A percentile compares a stretch with the other conserved stretches of the same genome.
These are phyloP conservation scores for Ascochyta fabae DNA, from an alignment of 2,329 filamentous ascomycete genomes.

Conservation along the genomic window DNA sequence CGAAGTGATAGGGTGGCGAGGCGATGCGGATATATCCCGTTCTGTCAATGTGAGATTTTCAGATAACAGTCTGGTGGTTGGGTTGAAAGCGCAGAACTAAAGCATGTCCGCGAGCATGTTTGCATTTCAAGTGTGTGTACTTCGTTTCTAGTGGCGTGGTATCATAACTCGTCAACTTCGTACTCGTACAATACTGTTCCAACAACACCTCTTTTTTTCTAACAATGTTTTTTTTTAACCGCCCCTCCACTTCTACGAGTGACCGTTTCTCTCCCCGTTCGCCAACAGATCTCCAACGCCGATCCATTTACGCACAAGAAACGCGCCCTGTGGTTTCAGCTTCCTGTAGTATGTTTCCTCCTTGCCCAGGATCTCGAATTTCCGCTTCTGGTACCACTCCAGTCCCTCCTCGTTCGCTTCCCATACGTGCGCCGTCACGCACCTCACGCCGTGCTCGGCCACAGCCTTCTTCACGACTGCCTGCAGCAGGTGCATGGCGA, in stretches of 20 bases:
- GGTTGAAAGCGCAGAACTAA: background rate
- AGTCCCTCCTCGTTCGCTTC: conserved; percentile 66
- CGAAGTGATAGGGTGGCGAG: no score
- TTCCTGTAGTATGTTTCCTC: conserved; percentile 66
- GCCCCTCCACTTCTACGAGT: background rate
- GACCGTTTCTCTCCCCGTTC: background rate
- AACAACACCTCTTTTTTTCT: no score
- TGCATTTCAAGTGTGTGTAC: background rate
- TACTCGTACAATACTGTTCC: background rate
- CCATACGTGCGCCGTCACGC: conserved; percentile 69
- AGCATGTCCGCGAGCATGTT: background rate
- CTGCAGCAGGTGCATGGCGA: conserved; percentile 62
- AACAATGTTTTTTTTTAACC: no score
- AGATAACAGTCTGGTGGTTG: no score
- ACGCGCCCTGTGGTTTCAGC: conserved; percentile 62
- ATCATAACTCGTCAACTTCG: background rate
- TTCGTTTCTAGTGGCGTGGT: background rate
- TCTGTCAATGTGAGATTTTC: no score
- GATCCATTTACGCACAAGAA: conserved; percentile 57
- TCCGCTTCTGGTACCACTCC: conserved; percentile 66
- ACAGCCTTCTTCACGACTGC: conserved; percentile 55
- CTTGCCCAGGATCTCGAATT: conserved; percentile 60
- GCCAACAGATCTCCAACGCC: conserved; percentile 44
- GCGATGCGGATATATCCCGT: no score
- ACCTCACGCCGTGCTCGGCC: conserved; percentile 57